Evolutionary conservation across 768 basidiomycete species (phyloP).

Genomic region (Cytidiella melzeri): DNA sequence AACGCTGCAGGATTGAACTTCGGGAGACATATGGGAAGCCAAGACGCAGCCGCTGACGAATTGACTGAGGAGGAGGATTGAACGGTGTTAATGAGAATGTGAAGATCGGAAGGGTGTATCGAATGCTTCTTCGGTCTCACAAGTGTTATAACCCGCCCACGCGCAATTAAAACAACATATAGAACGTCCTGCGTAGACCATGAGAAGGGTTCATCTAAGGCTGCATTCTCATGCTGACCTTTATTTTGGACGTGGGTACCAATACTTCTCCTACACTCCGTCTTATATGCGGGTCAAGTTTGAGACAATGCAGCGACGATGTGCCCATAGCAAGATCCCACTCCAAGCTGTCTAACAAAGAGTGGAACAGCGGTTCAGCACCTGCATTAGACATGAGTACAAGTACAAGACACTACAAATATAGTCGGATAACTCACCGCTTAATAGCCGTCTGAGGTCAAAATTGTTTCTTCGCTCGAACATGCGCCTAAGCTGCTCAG

Average conservation of each 20-base stretch:
- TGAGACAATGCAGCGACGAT: constrained; percentile 76
- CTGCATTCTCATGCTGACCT: constrained; percentile 36
- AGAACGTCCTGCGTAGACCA: constrained; percentile 63
- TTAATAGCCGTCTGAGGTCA: constrained; percentile 71
- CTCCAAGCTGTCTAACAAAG: constrained; percentile 65
- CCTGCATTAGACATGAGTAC: constrained; percentile 37
- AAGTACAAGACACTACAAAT: no score
- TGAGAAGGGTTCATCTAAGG: neutral
- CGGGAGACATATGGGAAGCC: constrained; percentile 94
- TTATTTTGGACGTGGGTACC: constrained; percentile 76
- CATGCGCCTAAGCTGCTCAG: constrained; percentile 73
- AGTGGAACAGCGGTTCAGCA: constrained; percentile 73
- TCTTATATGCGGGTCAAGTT: constrained; percentile 62
- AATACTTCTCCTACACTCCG: constrained; percentile 74
- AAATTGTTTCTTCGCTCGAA: constrained; percentile 91
- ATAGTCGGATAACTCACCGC: constrained; percentile 31
- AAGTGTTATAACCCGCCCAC: constrained; percentile 75
- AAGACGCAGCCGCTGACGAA: constrained; percentile 77
- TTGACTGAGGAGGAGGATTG: constrained; percentile 74
- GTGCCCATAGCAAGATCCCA: constrained; percentile 76
- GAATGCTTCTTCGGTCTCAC: constrained; percentile 90
- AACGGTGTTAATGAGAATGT: constrained; percentile 88
- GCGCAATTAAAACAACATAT: constrained; percentile 82
- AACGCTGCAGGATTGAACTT: constrained; percentile 89
- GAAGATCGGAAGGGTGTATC: constrained; percentile 94